These are phyloP conservation scores for Fagus sylvatica DNA, from an alignment of 306 rosid genomes.

Conservation along the genomic window DNA sequence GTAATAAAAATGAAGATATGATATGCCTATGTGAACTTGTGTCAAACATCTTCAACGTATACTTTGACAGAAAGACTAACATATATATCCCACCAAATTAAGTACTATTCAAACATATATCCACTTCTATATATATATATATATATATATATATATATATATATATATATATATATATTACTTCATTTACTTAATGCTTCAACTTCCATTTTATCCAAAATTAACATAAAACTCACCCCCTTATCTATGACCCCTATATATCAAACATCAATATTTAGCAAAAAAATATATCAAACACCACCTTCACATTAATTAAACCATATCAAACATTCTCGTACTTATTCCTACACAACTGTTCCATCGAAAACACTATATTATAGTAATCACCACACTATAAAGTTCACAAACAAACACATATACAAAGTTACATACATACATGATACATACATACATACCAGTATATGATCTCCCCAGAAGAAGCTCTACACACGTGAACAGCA, in stretches of 20 bases:
- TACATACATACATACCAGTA: constrained; percentile 46
- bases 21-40: neutral
- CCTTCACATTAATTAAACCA: neutral
- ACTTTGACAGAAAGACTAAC: neutral
- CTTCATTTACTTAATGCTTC: neutral
- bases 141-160: neutral
- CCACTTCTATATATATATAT: neutral
- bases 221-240: neutral
- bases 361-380: neutral
- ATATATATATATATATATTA: neutral
- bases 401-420: neutral
- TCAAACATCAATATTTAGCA: neutral
- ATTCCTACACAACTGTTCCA: constrained; percentile 14
- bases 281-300: neutral
- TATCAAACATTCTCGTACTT: neutral
- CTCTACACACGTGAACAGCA: constrained; percentile 53
- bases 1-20: neutral
- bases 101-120: neutral
- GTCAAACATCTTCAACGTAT: neutral
- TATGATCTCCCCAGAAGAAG: constrained; percentile 57
- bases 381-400: neutral
- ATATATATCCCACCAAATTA: neutral
- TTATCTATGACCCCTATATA: no score
- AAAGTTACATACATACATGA: neutral
- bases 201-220: neutral